Evolutionary conservation across 768 basidiomycete species (phyloP), one percentile per base, ranked within the genome.

Genomic region (Mycena leptocephala): DNA sequence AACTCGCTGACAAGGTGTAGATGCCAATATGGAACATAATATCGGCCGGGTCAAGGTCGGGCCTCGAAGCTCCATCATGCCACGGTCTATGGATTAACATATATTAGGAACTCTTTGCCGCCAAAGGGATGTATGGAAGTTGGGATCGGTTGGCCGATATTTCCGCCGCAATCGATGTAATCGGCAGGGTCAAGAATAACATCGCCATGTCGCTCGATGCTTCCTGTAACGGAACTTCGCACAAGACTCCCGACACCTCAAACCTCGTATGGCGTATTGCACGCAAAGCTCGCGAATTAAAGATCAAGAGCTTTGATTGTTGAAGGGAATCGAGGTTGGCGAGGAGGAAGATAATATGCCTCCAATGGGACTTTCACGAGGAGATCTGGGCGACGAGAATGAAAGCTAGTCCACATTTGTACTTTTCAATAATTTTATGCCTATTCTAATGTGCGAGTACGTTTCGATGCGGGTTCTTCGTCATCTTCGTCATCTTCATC

Each of bases 21-120:
- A 87, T 39, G 13, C 83, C 0, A 87, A 88, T 61, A 86, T 87
- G 2, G 83, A 88, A 43, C 86, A 87, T 72, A 61, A 82, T 2
- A 86, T 87, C 43, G 59, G 81, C 0, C 77, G 82, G 55, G 51
- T 86, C 0, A 87, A 86, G 83, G 83, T 83, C 3, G 3, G 35
- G 26, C 4, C 7, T 16, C 18, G 2, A 2, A 35, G 14, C 14
- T 39, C 37, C 37, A 39, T n/a, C n/a, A n/a, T n/a, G n/a, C n/a
- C n/a, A n/a, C n/a, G n/a, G n/a, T n/a, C n/a, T n/a, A n/a, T n/a
- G n/a, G n/a, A n/a, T n/a, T n/a, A n/a, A n/a, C n/a, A n/a, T n/a
- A n/a, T n/a, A n/a, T n/a, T 39, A 48, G 46, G 18, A 48, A 48
- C n/a, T 48, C 35, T 81, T 41, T 35, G 80, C 2, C 0, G 67